Conservation (phyloP, 2,329 filamentous ascomycete genomes). For the Colletotrichum sp. region DNA sequence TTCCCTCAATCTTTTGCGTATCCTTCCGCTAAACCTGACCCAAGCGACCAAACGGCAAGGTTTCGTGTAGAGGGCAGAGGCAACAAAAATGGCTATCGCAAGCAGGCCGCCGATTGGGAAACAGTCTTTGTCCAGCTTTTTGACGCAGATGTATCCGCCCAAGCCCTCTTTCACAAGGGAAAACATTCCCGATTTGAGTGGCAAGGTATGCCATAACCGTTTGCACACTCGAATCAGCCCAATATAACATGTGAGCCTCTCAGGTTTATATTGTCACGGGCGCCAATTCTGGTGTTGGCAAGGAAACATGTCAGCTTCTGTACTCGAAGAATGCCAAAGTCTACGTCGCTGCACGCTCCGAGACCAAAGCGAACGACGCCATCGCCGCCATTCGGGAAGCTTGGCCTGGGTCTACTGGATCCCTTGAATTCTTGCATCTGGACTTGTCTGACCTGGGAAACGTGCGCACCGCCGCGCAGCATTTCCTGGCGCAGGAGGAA, state of each 20-base stretch:
- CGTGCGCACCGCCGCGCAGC: conserved; percentile 27
- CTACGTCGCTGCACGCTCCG: conserved; percentile 51
- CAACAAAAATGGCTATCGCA: background rate
- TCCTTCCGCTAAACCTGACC: too few species aligned
- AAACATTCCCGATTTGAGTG: conserved; percentile 41
- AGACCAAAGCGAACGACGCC: conserved; percentile 40
- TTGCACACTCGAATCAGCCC: background rate
- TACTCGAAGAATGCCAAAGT: conserved; percentile 55
- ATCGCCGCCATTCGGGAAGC: conserved; percentile 42
- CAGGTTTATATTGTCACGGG: conserved; percentile 48
- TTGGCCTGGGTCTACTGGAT: conserved; percentile 32
- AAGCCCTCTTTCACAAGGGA: conserved; percentile 28
- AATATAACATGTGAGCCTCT: background rate
- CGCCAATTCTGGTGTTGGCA: conserved; percentile 41
- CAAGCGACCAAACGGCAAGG: too few species aligned
- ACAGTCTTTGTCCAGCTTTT: background rate
- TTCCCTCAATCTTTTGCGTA: background rate
- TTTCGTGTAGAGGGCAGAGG: too few species aligned
- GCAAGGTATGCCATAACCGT: conserved; percentile 28
- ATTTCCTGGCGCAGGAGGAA: conserved; percentile 32
- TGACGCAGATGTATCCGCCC: conserved; percentile 29
- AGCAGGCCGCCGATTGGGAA: background rate
- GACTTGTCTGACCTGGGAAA: conserved; percentile 37
- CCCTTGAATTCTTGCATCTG: conserved; percentile 42
- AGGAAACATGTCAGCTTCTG: conserved; percentile 52